Percentiles rank a stretch among this genome's conserved stretches.
Evolutionary conservation across 768 basidiomycete species (phyloP).

Genomic region (Panaeolus cyanescens): DNA sequence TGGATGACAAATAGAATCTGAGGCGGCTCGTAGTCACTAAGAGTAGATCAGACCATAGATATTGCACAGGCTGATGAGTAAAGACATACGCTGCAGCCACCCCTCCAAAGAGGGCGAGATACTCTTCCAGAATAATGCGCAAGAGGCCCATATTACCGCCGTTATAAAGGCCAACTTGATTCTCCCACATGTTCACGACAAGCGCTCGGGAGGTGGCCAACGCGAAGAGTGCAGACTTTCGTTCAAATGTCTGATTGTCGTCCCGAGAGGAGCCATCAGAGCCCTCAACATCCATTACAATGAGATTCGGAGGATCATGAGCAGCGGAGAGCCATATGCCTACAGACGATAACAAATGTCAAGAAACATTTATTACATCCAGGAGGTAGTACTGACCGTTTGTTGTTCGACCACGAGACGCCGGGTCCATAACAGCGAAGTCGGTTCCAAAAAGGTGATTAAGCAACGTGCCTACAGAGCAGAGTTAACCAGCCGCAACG

Average conservation of each 20-base stretch:
- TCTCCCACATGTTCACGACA: constrained; percentile 10
- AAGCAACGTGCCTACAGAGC: neutral
- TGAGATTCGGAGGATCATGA: neutral
- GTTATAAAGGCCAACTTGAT: constrained; percentile 10
- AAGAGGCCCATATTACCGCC: constrained; percentile 7
- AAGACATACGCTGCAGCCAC: neutral
- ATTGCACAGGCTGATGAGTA: neutral
- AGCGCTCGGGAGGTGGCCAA: constrained; percentile 9
- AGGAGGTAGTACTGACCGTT: neutral
- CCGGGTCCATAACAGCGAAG: neutral
- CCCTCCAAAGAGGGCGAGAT: constrained; percentile 6
- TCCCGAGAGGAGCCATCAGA: constrained; percentile 3
- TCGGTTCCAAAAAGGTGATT: neutral
- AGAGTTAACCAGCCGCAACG: neutral
- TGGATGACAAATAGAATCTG: constrained; percentile 1
- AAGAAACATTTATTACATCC: neutral
- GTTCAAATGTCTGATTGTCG: constrained; percentile 8
- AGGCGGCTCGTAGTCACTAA: neutral
- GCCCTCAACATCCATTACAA: constrained; percentile 12
- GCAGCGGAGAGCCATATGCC: constrained; percentile 11
- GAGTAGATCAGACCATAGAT: neutral
- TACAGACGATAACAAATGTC: neutral
- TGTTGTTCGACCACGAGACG: neutral
- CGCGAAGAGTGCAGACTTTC: constrained; percentile 11
- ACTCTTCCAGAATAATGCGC: constrained; percentile 6